These are phyloP conservation scores for Citrus unshiu DNA, from an alignment of 345 rosid species.

Conservation along the genomic window DNA sequence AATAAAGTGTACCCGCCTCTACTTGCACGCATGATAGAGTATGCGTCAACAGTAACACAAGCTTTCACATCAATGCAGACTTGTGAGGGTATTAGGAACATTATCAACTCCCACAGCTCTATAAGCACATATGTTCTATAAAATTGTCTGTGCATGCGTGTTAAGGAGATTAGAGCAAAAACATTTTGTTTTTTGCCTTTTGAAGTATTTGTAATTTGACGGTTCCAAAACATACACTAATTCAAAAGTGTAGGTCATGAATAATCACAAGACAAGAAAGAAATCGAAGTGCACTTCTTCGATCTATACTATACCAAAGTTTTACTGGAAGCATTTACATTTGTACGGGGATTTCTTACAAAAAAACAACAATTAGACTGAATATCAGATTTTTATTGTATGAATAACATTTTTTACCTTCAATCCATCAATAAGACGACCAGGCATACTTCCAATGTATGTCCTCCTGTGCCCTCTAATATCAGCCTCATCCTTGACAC, in stretches of 20 bases:
- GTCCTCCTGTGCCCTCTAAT: conserved; percentile 99
- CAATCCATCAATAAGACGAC: conserved; percentile 94
- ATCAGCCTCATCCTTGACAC: conserved; percentile 99
- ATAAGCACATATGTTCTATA: background rate
- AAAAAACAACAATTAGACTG: background rate
- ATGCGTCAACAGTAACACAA: background rate
- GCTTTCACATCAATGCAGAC: background rate
- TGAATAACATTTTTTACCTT: conserved; percentile 46
- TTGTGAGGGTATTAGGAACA: background rate
- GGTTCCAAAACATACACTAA: background rate
- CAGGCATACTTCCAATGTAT: conserved; percentile 99
- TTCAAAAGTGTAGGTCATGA: background rate
- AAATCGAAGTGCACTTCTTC: background rate
- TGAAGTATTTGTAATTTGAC: background rate
- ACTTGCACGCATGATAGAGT: background rate
- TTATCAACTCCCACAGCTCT: background rate
- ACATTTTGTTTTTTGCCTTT: no score
- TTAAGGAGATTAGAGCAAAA: background rate
- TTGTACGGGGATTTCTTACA: background rate
- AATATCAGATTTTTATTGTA: background rate
- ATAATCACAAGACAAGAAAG: background rate
- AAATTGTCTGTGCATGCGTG: background rate
- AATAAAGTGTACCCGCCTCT: background rate
- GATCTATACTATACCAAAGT: background rate
- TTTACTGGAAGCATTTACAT: background rate